These are phyloP conservation scores for Durio zibethinus DNA, from an alignment of 345 rosid genomes.

Conservation along the genomic window DNA sequence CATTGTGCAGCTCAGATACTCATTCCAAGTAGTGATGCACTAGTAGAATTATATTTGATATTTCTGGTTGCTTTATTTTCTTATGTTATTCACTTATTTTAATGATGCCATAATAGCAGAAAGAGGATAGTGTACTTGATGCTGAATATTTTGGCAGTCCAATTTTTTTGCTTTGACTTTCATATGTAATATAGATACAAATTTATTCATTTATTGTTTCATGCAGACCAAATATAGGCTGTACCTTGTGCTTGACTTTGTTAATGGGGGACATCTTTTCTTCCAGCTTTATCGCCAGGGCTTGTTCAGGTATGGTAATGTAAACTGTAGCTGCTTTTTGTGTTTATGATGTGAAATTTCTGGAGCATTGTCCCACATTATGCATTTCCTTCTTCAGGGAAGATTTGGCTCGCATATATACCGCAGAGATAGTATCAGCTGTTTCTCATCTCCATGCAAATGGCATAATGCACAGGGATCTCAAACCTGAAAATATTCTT, in stretches of 20 bases:
- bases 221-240: slow-evolving; percentile 88
- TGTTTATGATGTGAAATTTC: neutral
- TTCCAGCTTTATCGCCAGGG: slow-evolving; percentile 97
- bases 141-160: neutral
- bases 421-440: slow-evolving; percentile 89
- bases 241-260: slow-evolving; percentile 88
- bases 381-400: slow-evolving; percentile 48
- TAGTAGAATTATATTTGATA: neutral
- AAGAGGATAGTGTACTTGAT: neutral
- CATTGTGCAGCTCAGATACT: slow-evolving; percentile 84
- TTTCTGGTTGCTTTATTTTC: neutral
- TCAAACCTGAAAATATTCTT: slow-evolving; percentile 93
- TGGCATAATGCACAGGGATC: slow-evolving; percentile 98
- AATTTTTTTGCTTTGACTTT: neutral
- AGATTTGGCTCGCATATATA: slow-evolving; percentile 88
- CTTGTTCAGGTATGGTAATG: slow-evolving; percentile 66
- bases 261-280: slow-evolving; percentile 96
- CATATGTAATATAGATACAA: neutral
- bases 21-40: slow-evolving; percentile 63
- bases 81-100: neutral
- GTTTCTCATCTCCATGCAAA: slow-evolving; percentile 91
- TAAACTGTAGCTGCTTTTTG: neutral
- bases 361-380: slow-evolving; percentile 1
- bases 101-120: neutral
- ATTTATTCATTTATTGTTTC: neutral